phyloP scores from a whole-genome alignment of 345 rosid genomes.

The Triadica sebifera region DNA sequence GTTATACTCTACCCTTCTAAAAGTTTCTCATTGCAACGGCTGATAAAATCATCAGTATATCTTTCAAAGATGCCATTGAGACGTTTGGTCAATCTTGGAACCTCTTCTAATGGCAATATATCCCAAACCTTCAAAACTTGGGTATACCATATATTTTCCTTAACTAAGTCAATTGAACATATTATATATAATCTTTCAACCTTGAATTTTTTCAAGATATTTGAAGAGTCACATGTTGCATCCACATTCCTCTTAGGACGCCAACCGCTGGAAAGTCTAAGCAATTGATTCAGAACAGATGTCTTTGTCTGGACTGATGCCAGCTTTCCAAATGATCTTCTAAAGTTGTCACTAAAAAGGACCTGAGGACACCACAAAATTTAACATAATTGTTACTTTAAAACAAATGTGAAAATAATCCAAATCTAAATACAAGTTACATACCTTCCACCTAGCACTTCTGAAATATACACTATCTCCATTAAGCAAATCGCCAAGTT shows the following conservation, averaged over 20 bases:
- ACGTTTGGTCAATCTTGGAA: conserved; percentile 37
- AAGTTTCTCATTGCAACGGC: conserved; percentile 42
- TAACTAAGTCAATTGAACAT: conserved; percentile 45
- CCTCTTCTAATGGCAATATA: conserved; percentile 41
- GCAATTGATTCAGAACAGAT: conserved; percentile 29
- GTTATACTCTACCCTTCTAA: conserved; percentile 55
- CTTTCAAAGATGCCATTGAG: conserved; percentile 38
- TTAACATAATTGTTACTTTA: not conserved
- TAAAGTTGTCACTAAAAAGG: conserved; percentile 46
- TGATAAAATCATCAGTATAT: conserved; percentile 40
- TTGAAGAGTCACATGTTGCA: conserved; percentile 35
- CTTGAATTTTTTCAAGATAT: conserved; percentile 43
- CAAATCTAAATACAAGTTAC: not conserved
- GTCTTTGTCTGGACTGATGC: conserved; percentile 23
- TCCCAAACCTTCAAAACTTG: conserved; percentile 62
- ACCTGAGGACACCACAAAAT: conserved; percentile 34
- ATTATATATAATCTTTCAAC: conserved; percentile 35
- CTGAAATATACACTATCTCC: conserved; percentile 32
- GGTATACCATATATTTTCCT: conserved; percentile 24
- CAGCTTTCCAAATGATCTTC: conserved; percentile 46
- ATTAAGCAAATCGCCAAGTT: conserved; percentile 42
- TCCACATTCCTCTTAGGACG: conserved; percentile 45
- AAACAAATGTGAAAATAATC: not conserved
- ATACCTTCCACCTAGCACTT: conserved; percentile 49
- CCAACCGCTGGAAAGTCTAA: conserved; percentile 50